Base-by-base conservation (phyloP, 805 yeast species). In the Wickerhamiella azymoides region DNA sequence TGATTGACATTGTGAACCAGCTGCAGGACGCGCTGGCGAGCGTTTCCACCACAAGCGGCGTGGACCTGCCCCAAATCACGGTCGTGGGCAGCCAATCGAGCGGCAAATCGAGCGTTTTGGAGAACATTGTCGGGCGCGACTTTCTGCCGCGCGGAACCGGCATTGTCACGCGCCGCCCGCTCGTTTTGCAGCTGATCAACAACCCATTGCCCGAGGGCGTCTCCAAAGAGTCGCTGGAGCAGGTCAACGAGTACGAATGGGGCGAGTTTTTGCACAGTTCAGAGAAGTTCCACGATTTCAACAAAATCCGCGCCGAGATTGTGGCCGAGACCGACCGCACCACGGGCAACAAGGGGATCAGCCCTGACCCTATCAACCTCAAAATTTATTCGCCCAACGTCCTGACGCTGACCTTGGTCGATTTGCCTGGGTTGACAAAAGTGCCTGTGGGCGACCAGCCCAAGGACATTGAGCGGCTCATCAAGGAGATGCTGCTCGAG, bases 391-490 rank as follows among this genome's bases (percentile, higher is more conserved):
- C 96, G 18, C 97, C 97, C 21, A 88, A 86, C 57, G 98, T 89
- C 40, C 71, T 89, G 54, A 92, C 96, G 24, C 74, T 89, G 63
- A 92, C 98, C 10, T 74, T 92, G 57, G 97, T 92, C 32, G 98
- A 92, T 67, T 72, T 92, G 57, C 98, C 98, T 5, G 98, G 98
- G 52, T 75, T 92, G 57, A 92, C 98, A 21, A 92, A 92, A 62
- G 97, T 92, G 33, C 98, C 98, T 7, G 96, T 92, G 40, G 98
- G 98, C 46, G 98, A 92, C 64, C 98, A 92, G 66, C 98, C 98
- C 47, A 83, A 82, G 60, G 98, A 92, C 62, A 92, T 92, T 53
- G 98, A 92, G 68, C 78, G 74, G 53, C 96, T 84, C 63, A 92
- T 92, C 58, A 80, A 84, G 62, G 94, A 85, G 54, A 80, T 92